phyloP scores from a whole-genome alignment of 495 filamentous ascomycete species.

The Pyronema omphalodes region DNA sequence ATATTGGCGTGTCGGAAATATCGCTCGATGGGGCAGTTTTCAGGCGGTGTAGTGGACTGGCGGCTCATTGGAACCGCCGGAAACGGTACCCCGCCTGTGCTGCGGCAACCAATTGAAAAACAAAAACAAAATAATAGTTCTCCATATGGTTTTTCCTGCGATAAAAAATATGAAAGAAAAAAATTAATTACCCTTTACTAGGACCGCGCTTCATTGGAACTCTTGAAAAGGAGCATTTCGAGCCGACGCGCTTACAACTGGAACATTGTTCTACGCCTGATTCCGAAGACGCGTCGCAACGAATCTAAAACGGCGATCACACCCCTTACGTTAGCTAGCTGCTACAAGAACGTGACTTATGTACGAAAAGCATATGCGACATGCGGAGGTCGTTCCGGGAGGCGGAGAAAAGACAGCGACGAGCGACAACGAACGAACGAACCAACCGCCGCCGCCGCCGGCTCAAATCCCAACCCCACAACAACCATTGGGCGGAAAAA shows the following conservation, averaged over 20 bases:
- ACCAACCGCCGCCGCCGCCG: neutral
- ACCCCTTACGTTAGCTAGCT: neutral
- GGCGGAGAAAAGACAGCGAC: neutral
- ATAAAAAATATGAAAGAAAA: constrained; percentile 8
- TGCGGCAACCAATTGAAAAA: no score
- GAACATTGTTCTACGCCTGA: constrained; percentile 62
- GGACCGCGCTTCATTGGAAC: constrained; percentile 90
- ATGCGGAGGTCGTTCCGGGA: no score
- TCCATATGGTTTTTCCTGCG: neutral
- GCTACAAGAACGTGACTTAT: neutral
- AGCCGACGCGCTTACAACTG: constrained; percentile 62
- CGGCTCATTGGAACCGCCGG: no score
- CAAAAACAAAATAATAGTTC: no score
- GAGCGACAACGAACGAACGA: constrained; percentile 5
- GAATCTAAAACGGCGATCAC: constrained; percentile 36
- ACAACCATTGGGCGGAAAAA: neutral
- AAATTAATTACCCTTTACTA: constrained; percentile 57
- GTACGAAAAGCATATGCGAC: neutral
- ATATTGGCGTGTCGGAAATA: neutral
- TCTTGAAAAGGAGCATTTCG: constrained; percentile 72
- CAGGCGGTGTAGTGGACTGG: no score
- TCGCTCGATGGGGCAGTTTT: no score
- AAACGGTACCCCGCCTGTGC: no score
- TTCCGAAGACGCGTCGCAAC: constrained; percentile 76
- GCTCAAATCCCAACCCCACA: neutral